phyloP scores from a whole-genome alignment of 2,329 filamentous ascomycete genomes.

The Trichoderma gracile region DNA sequence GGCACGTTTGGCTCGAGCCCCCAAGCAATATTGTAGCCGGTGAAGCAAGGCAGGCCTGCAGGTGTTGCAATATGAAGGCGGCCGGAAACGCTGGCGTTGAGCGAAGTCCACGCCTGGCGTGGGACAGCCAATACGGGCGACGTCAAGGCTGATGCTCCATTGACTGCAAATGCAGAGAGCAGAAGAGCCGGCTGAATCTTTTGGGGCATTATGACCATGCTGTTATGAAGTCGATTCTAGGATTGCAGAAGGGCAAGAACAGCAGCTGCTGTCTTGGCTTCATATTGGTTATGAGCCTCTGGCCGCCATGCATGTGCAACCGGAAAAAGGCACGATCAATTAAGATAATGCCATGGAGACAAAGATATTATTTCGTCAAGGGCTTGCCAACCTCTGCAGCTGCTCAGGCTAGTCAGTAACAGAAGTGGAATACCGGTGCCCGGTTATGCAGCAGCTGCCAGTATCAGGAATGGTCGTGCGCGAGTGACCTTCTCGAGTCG shows the following conservation, averaged over 20 bases:
- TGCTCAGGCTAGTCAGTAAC: too few relatives aligned
- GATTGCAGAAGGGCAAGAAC: background rate
- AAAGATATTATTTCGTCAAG: too few relatives aligned
- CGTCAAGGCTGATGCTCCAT: background rate
- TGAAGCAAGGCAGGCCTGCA: constrained; percentile 18
- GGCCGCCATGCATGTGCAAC: too few relatives aligned
- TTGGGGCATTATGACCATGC: background rate
- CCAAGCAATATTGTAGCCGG: constrained; percentile 2
- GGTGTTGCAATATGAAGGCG: constrained; percentile 16
- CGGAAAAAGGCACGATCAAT: too few relatives aligned
- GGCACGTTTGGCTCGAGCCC: constrained; percentile 6
- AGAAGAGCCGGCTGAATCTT: background rate
- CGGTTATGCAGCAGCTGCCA: too few relatives aligned
- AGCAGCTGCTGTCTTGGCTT: too few relatives aligned
- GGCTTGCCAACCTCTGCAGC: too few relatives aligned
- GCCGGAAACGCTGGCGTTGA: constrained; percentile 21
- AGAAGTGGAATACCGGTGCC: too few relatives aligned
- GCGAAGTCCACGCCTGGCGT: constrained; percentile 5
- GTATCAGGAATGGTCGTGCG: too few relatives aligned
- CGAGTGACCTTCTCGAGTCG: too few relatives aligned
- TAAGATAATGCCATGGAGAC: too few relatives aligned
- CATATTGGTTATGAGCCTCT: too few relatives aligned
- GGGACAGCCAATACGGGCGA: constrained; percentile 12
- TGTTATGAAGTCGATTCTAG: background rate
- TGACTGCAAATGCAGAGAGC: background rate